Evolutionary conservation across 306 rosid genomes (phyloP).

Genomic region (Lupinus albus): DNA sequence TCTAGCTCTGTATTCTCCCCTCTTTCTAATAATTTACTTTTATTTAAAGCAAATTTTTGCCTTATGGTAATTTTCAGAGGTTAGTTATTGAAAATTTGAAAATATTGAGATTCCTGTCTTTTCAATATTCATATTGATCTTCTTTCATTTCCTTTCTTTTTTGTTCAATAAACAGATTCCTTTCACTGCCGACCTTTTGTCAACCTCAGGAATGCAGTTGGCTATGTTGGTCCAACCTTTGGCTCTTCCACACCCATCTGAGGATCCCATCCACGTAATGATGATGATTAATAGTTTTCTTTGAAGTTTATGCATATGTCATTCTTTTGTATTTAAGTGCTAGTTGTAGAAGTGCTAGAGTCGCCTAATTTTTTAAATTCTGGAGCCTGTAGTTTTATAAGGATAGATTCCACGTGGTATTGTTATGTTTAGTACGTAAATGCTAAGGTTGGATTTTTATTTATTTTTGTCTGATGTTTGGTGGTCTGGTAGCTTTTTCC

Average conservation of each 20-base stretch:
- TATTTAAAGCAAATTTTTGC: slow-evolving; percentile 33
- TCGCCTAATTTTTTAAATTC: not conserved
- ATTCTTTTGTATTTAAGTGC: slow-evolving; percentile 31
- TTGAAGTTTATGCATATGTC: slow-evolving; percentile 34
- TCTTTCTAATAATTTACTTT: slow-evolving; percentile 25
- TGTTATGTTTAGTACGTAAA: not conserved
- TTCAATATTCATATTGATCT: slow-evolving; percentile 29
- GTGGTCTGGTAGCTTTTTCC: slow-evolving; percentile 30
- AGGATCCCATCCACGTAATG: slow-evolving; percentile 90
- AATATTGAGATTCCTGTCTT: slow-evolving; percentile 30
- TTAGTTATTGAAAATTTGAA: slow-evolving; percentile 23
- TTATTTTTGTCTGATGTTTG: slow-evolving; percentile 29
- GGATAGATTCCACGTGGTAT: not conserved
- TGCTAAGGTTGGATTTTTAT: slow-evolving; percentile 7
- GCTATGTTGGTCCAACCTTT: slow-evolving; percentile 96
- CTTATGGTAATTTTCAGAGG: slow-evolving; percentile 25
- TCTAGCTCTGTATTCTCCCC: slow-evolving; percentile 17
- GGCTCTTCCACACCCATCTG: slow-evolving; percentile 95
- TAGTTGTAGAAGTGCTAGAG: slow-evolving; percentile 26
- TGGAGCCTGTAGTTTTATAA: not conserved
- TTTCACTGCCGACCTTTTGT: slow-evolving; percentile 83
- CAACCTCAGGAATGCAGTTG: slow-evolving; percentile 96
- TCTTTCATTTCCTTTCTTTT: slow-evolving; percentile 28
- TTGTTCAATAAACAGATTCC: slow-evolving; percentile 66
- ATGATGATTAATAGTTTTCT: slow-evolving; percentile 17